A percentile compares a stretch with the other conserved stretches of the same genome.
These are phyloP conservation scores for Microbotryomycetes sp. DNA, from an alignment of 1,284 basidiomycete genomes.

Conservation along the genomic window DNA sequence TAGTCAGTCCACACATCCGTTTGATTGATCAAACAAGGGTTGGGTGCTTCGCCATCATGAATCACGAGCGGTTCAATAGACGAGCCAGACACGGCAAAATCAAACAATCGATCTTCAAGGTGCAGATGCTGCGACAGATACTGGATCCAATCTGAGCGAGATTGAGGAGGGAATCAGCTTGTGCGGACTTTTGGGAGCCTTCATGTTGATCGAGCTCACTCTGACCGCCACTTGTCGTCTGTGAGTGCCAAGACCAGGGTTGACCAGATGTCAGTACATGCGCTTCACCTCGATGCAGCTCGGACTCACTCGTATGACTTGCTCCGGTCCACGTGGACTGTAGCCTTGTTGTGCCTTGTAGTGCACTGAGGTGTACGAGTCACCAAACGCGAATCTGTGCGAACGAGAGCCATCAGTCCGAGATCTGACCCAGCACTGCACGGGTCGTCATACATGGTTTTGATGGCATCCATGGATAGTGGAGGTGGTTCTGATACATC, in stretches of 20 bases:
- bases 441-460: not conserved
- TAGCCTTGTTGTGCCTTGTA: not conserved
- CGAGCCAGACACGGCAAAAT: not conserved
- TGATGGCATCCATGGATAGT: not conserved
- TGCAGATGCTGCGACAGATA: not conserved
- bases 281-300: too few species aligned
- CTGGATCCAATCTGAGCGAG: not conserved
- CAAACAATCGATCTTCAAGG: not conserved
- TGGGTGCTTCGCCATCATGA: not conserved
- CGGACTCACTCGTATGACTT: not conserved
- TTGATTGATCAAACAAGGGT: not conserved
- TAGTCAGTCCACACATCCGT: not conserved
- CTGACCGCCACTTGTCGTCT: not conserved
- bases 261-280: too few species aligned
- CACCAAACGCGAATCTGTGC: slow-evolving; percentile 10
- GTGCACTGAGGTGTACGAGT: slow-evolving; percentile 4
- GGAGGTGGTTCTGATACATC: not conserved
- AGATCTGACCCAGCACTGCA: too few species aligned
- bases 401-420: too few species aligned
- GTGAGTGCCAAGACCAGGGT: too few species aligned
- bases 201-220: not conserved
- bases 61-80: not conserved
- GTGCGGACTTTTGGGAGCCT: not conserved
- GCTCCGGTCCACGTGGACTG: not conserved
- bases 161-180: not conserved